phyloP scores from a whole-genome alignment of 176 grass and related monocot species.

The Luzula sylvatica region DNA sequence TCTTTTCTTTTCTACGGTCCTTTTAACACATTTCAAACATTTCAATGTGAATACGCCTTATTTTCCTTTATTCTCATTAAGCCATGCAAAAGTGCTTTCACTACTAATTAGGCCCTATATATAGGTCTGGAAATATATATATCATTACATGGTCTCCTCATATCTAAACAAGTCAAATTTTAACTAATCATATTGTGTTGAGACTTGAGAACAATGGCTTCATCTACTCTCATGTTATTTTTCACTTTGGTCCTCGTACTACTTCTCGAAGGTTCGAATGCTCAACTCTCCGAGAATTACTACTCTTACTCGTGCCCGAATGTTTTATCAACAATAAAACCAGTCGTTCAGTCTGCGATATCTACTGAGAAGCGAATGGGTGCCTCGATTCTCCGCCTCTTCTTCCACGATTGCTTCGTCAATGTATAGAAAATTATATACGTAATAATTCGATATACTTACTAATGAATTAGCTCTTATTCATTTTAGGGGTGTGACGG shows the following conservation, averaged over 20 bases:
- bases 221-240: slow-evolving; percentile 1
- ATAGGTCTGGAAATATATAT: not conserved
- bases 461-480: too few relatives aligned
- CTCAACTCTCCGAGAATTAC: slow-evolving; percentile 20
- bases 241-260: not conserved
- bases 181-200: not conserved
- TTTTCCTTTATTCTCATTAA: slow-evolving; percentile 12
- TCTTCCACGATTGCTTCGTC: slow-evolving; percentile 79
- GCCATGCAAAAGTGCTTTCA: not conserved
- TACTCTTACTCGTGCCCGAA: slow-evolving; percentile 48
- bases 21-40: slow-evolving; percentile 12
- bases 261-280: not conserved
- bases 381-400: slow-evolving; percentile 58
- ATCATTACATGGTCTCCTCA: not conserved
- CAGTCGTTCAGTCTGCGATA: slow-evolving; percentile 29
- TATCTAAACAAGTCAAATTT: slow-evolving; percentile 10
- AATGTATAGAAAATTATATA: slow-evolving; percentile 27
- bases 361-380: slow-evolving; percentile 25
- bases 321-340: slow-evolving; percentile 15
- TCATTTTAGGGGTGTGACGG: slow-evolving; percentile 44
- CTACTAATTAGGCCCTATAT: not conserved
- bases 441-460: too few relatives aligned
- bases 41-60: slow-evolving; percentile 15
- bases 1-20: slow-evolving; percentile 2
- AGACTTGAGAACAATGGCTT: slow-evolving; percentile 10